Evolutionary conservation across 768 basidiomycete species (phyloP).

Genomic region (Xerocomellus amylosporus): DNA sequence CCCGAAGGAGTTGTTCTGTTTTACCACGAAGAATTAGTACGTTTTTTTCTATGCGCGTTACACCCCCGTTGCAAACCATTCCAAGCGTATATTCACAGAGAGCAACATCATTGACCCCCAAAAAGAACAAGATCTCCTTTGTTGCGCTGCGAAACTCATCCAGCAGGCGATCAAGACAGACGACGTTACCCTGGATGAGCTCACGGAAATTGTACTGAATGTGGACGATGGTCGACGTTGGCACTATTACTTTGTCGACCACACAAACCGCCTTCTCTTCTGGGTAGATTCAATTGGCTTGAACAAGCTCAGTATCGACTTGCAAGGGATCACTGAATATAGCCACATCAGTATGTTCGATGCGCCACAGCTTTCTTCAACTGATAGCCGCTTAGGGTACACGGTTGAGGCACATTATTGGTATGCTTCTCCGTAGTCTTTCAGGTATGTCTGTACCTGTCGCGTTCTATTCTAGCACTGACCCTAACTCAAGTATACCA

Average conservation of each 20-base stretch:
- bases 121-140: neutral
- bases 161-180: neutral
- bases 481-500: neutral
- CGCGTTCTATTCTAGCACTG: neutral
- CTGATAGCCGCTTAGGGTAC: slow-evolving; percentile 9
- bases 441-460: neutral
- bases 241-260: slow-evolving; percentile 20
- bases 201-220: slow-evolving; percentile 13
- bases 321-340: slow-evolving; percentile 6
- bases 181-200: slow-evolving; percentile 2
- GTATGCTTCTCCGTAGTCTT: neutral
- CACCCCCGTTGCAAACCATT: neutral
- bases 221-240: slow-evolving; percentile 1
- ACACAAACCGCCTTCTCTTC: slow-evolving; percentile 15
- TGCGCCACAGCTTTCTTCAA: neutral
- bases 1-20: slow-evolving; percentile 14
- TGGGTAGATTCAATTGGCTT: slow-evolving; percentile 6
- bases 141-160: slow-evolving; percentile 7
- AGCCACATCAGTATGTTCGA: slow-evolving; percentile 14
- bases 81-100: slow-evolving; percentile 18
- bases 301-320: neutral
- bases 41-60: neutral
- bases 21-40: slow-evolving; percentile 12
- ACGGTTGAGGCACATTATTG: slow-evolving; percentile 14
- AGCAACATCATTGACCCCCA: neutral